Percentiles rank a stretch among this genome's conserved stretches.
Evolutionary conservation across 106 monocot species (phyloP).

Genomic region (Chionographis japonica): DNA sequence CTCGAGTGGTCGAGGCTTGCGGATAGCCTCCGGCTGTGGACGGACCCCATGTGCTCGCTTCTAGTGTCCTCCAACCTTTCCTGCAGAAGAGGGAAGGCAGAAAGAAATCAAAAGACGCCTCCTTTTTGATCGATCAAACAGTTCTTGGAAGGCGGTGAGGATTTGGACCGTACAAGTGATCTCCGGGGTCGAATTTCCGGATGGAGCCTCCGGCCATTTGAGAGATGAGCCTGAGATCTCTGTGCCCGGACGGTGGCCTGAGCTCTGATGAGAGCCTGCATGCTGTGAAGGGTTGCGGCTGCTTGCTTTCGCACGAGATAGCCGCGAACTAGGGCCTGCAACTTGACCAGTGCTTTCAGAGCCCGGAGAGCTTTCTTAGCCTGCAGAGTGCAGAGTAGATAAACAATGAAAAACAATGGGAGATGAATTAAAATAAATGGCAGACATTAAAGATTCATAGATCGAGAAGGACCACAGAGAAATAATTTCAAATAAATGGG

Average conservation of each 20-base stretch:
- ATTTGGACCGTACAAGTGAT: conserved; percentile 30
- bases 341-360: conserved; percentile 73
- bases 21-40: conserved; percentile 26
- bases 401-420: background rate
- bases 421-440: background rate
- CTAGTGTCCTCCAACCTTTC: conserved; percentile 16
- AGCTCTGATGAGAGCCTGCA: conserved; percentile 68
- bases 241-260: conserved; percentile 42
- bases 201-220: conserved; percentile 4
- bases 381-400: conserved; percentile 19
- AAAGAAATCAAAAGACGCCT: too few relatives aligned
- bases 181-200: conserved; percentile 24
- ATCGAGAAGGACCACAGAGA: too few relatives aligned
- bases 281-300: conserved; percentile 42
- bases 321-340: conserved; percentile 87
- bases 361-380: conserved; percentile 85
- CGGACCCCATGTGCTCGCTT: conserved; percentile 18
- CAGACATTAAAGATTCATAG: background rate
- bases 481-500: too few relatives aligned
- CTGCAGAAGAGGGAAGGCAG: background rate
- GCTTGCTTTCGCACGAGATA: conserved; percentile 77
- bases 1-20: conserved; percentile 15
- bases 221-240: conserved; percentile 6
- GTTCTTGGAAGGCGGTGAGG: background rate
- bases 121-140: too few relatives aligned